Percentiles rank a stretch among this genome's conserved stretches.
Conservation (phyloP, 2,329 filamentous ascomycete species). For the Hypoxylon sp. region DNA sequence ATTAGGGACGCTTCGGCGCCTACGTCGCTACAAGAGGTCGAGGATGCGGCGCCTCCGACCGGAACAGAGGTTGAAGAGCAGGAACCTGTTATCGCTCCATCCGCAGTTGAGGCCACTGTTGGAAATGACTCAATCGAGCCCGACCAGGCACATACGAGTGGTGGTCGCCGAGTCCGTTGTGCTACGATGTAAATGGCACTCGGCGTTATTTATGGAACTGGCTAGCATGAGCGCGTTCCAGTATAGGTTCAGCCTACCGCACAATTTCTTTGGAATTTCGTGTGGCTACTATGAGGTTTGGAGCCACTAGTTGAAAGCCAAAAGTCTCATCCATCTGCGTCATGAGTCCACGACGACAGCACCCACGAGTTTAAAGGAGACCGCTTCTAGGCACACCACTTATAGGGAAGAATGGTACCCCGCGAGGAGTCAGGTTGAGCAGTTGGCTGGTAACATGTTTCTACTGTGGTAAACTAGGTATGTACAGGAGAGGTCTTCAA, state of each 20-base stretch:
- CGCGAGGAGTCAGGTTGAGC: neutral
- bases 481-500: slow-evolving; percentile 23
- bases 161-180: neutral
- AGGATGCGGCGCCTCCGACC: slow-evolving; percentile 2
- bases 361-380: no score
- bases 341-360: no score
- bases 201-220: neutral
- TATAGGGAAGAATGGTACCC: neutral
- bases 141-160: neutral
- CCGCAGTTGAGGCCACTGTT: neutral
- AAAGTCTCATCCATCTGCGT: neutral
- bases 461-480: slow-evolving; percentile 6
- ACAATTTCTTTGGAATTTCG: neutral
- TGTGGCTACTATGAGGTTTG: neutral
- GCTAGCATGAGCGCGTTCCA: neutral
- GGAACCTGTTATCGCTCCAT: neutral
- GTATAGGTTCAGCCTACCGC: neutral
- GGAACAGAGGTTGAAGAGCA: neutral
- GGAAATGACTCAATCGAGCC: neutral
- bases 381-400: neutral
- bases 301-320: neutral
- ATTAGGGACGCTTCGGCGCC: neutral
- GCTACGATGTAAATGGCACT: neutral
- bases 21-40: slow-evolving; percentile 23
- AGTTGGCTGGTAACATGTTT: neutral